Conservation (phyloP, 345 rosid genomes). For the Dimocarpus longan region DNA sequence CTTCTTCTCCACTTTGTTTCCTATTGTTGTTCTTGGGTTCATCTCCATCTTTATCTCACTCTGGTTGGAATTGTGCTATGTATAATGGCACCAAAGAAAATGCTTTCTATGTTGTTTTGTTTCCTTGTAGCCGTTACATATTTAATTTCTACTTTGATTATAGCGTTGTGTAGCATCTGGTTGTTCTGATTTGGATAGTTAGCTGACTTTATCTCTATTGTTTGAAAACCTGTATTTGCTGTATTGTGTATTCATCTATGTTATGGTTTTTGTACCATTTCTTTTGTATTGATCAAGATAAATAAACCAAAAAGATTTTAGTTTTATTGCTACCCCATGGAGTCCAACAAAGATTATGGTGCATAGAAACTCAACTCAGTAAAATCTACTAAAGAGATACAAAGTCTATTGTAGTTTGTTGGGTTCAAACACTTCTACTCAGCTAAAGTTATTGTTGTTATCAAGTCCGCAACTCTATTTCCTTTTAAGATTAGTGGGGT, state of each 20-base stretch:
- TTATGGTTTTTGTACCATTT: background rate
- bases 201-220: background rate
- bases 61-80: background rate
- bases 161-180: background rate
- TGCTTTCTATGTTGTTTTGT: background rate
- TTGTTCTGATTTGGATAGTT: background rate
- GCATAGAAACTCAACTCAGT: background rate
- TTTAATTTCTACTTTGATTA: background rate
- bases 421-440: background rate
- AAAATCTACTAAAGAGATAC: background rate
- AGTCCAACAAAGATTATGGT: background rate
- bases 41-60: background rate
- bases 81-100: background rate
- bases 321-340: background rate
- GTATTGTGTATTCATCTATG: background rate
- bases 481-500: background rate
- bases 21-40: background rate
- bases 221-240: background rate
- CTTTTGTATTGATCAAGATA: background rate
- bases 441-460: background rate
- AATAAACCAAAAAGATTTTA: no score
- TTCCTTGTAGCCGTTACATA: background rate
- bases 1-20: background rate
- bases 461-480: background rate
- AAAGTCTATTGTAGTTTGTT: background rate